Conservation (phyloP, 768 basidiomycete genomes). For the Pulveroboletus frians region DNA sequence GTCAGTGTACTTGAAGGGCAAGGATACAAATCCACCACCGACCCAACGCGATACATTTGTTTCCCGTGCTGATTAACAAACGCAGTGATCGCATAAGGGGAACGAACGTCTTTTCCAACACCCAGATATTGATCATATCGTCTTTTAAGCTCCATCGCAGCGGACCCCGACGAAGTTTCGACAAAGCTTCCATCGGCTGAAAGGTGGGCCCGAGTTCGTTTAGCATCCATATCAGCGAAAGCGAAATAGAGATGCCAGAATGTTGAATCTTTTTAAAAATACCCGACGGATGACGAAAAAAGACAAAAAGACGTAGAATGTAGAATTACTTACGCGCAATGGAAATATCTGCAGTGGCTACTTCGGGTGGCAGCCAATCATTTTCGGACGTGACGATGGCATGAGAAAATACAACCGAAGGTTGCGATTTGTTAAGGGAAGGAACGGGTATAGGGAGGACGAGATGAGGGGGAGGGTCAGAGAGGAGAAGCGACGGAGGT, state of each 20-base stretch:
- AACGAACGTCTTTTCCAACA: constrained; percentile 61
- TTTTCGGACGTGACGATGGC: constrained; percentile 31
- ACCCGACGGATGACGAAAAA: constrained; percentile 2
- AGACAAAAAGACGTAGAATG: constrained; percentile 4
- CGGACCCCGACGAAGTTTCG: constrained; percentile 72
- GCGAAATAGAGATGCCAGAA: not conserved
- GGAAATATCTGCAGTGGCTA: constrained; percentile 51
- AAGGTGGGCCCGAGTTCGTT: not conserved
- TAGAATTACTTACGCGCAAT: constrained; percentile 48
- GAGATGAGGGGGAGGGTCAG: constrained; percentile 26
- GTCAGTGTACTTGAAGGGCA: not conserved
- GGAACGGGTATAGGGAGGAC: constrained; percentile 41
- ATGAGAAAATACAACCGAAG: constrained; percentile 44
- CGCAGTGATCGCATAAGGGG: constrained; percentile 79
- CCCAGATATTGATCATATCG: constrained; percentile 66
- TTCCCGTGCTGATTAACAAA: constrained; percentile 79
- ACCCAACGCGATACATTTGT: constrained; percentile 76
- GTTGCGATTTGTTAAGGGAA: constrained; percentile 36
- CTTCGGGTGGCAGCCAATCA: constrained; percentile 44
- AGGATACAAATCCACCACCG: constrained; percentile 26
- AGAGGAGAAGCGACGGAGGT: constrained; percentile 17
- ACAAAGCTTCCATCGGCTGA: constrained; percentile 72
- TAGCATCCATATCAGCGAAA: not conserved
- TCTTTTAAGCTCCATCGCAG: constrained; percentile 72
- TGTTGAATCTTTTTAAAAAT: not conserved